Evolutionary conservation across 2,329 filamentous ascomycete species (phyloP), one percentile per base, ranked within the genome.

Genomic region (Hortaea sp.): DNA sequence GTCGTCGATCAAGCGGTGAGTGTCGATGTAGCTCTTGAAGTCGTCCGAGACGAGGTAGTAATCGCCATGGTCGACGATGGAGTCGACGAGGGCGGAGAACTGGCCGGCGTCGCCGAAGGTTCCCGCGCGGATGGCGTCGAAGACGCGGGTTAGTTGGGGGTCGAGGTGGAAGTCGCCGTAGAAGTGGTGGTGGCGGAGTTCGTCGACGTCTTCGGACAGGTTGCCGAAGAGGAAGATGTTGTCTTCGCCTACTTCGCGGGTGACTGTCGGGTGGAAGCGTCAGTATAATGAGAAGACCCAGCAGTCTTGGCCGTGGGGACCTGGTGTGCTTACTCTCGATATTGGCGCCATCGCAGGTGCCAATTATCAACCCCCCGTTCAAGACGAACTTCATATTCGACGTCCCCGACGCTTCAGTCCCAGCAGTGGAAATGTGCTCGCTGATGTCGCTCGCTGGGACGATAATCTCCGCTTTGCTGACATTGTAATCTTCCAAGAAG

Each of bases 341-440:
- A 63, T 98, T 98, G 53, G 92, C 92, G 63, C 92, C 92, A 61
- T 98, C 92, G 64, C 90, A 95, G 13, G 92, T 98, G 58, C 92
- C 92, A 57, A 98, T 98, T 61, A 98, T 94, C 51, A 98, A 74
- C 53, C 92, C 92, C 53, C 92, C 92, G 60, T 97, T 98, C 61
- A 98, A 76, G 10, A 95, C 92, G 66, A 98, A 98, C 69, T 98
- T 98, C 92, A 98, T 98, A 79, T 98, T 98, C 62, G 87, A 94
- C 9, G 88, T 95, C 52, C 90, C 90, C 53, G 75, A 79, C 28
- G 78, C 81, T 58, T 98, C 92, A 1, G 92, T 98, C 42, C 92
- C 92, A 34, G 92, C 92, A 27, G 92, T 98, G 2, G 92, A 97
- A 62, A 98, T 98, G 66, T 98, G 92, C 72, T 98, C 92, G 68